These are phyloP conservation scores for Austroboletus olivaceoglutinosus DNA, from an alignment of 1,284 basidiomycete species.

Conservation along the genomic window DNA sequence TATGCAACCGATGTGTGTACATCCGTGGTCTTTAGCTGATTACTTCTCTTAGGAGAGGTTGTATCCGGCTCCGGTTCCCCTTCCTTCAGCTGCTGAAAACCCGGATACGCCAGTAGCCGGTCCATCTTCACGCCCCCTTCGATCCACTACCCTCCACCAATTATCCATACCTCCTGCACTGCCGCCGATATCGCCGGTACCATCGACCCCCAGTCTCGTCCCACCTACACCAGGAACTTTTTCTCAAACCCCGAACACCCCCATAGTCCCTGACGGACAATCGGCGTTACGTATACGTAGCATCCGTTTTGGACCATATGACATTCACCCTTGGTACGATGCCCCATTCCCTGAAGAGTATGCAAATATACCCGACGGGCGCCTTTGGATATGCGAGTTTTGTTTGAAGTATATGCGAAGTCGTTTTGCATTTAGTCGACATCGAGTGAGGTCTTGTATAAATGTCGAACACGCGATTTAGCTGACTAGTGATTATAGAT, in stretches of 20 bases:
- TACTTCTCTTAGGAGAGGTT: conserved; percentile 48
- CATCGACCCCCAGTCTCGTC: conserved; percentile 40
- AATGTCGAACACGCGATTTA: conserved; percentile 13
- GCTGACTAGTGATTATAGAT: conserved; percentile 47
- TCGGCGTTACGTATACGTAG: conserved; percentile 70
- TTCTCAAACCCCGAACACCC: conserved; percentile 27
- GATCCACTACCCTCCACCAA: conserved; percentile 48
- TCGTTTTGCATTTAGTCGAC: conserved; percentile 82
- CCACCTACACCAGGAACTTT: conserved; percentile 37
- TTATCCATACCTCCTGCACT: conserved; percentile 33
- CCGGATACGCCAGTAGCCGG: conserved; percentile 51
- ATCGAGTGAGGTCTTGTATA: conserved; percentile 60
- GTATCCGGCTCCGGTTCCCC: conserved; percentile 40
- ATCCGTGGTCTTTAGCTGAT: conserved; percentile 7
- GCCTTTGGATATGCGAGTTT: conserved; percentile 96
- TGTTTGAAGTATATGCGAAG: conserved; percentile 99
- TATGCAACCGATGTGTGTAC: conserved; percentile 30
- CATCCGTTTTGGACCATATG: conserved; percentile 92
- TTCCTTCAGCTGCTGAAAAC: conserved; percentile 35
- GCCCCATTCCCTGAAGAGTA: conserved; percentile 99
- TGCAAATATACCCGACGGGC: conserved; percentile 87
- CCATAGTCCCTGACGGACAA: conserved; percentile 29
- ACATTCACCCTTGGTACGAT: conserved; percentile 98
- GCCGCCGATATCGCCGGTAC: conserved; percentile 34
- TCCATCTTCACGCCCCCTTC: conserved; percentile 62